Base-by-base conservation (phyloP, 306 rosid species). In the Luffa aegyptiaca region DNA sequence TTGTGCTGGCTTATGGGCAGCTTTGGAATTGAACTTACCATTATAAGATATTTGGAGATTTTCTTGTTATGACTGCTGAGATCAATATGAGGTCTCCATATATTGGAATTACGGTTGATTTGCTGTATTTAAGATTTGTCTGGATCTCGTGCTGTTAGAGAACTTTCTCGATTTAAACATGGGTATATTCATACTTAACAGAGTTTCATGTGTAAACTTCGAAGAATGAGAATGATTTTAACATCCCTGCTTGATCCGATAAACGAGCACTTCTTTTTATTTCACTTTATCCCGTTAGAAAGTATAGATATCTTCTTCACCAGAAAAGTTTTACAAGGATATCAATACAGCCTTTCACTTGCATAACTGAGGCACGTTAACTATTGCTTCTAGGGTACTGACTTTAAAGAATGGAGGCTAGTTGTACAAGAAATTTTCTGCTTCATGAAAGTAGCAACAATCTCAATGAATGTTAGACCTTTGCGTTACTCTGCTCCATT, bases 371-470 rank as follows among this genome's bases (percentile, higher is more conserved):
- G 83, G 64, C 72, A 45, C 83, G 63, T 78, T 56, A 84, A 81
- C 79, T 75, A 33, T 85, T 21, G 45, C 81, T 85, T 85, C 84
- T 89, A 96, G 99, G 93, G 88, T 65, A 93, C 97, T 57, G 92
- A 89, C 84, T 90, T 90, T 55, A 96, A 90, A 85, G 99, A 96
- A 87, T 96, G 99, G 99, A 87, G 89, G 90, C 93, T 79, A 85
- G 98, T 93, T 87, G 93, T 96, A 83, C 94, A 93, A 87, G 99
- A 96, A 89, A 90, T 93, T 90, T 89, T 79, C 63, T 91, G 93
- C 77, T 93, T 96, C 84, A 89, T 92, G 82, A 86, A 89, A 82
- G 90, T 85, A 77, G 98, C 93, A 73, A 86, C 79, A 5, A 89
- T 88, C 59, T 90, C 90, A 79, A 85, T 83, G 86, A 86, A 89